These are phyloP conservation scores for Hypholoma sublateritium DNA, from an alignment of 768 basidiomycete species.

Conservation along the genomic window DNA sequence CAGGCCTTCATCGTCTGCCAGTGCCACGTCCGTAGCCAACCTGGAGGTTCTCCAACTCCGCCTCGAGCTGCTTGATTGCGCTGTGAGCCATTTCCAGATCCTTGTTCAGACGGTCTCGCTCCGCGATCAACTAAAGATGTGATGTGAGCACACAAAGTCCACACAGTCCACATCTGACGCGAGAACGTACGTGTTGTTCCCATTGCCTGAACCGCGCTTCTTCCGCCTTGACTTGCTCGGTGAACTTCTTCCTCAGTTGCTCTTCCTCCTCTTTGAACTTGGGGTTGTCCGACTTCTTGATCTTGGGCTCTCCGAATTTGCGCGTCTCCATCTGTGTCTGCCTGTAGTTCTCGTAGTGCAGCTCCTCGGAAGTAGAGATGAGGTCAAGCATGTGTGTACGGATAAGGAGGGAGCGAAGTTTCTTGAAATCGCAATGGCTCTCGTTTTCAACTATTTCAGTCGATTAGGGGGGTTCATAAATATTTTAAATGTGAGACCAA, in stretches of 20 bases:
- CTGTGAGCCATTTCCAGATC: conserved; percentile 93
- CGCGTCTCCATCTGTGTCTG: conserved; percentile 99
- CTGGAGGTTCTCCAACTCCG: conserved; percentile 87
- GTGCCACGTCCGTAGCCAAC: conserved; percentile 81
- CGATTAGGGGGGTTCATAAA: neutral
- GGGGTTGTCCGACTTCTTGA: conserved; percentile 98
- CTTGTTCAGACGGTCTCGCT: conserved; percentile 98
- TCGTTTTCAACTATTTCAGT: conserved; percentile 86
- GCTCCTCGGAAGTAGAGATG: conserved; percentile 93
- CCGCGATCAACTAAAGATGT: conserved; percentile 83
- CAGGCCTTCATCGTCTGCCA: conserved; percentile 50
- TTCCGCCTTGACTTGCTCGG: conserved; percentile 99
- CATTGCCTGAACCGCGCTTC: conserved; percentile 97
- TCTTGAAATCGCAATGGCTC: conserved; percentile 99
- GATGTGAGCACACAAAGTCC: neutral
- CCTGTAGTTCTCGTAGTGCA: conserved; percentile 97
- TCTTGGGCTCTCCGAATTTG: conserved; percentile 98
- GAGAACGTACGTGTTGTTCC: conserved; percentile 88
- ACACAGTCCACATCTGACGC: conserved; percentile 11
- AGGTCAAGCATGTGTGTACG: conserved; percentile 99
- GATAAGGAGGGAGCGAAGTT: conserved; percentile 91
- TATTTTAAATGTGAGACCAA: conserved; percentile 28
- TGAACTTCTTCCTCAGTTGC: conserved; percentile 93
- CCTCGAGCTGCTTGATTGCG: conserved; percentile 88
- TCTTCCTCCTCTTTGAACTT: conserved; percentile 99